phyloP scores from a whole-genome alignment of 768 basidiomycete species.

The Stropharia rugosoannulata region DNA sequence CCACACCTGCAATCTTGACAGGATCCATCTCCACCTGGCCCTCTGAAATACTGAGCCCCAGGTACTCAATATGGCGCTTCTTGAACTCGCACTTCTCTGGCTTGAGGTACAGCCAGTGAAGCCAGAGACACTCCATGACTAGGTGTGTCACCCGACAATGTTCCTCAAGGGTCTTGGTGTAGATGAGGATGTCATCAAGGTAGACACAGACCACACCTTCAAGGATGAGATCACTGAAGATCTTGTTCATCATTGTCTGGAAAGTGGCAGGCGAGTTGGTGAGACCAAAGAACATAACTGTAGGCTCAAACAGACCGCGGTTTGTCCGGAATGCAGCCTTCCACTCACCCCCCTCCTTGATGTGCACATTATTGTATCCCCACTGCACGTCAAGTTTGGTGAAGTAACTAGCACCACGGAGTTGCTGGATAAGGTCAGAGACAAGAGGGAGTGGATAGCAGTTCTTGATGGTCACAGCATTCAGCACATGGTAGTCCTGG shows the following conservation, averaged over 20 bases:
- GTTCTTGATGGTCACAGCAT: constrained; percentile 26
- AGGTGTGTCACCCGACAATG: constrained; percentile 3
- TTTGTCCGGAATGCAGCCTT: constrained; percentile 40
- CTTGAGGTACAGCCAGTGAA: constrained; percentile 32
- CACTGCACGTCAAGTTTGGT: too few relatives aligned
- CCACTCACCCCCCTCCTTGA: constrained; percentile 28
- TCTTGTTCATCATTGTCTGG: too few relatives aligned
- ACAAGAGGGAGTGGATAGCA: constrained; percentile 29
- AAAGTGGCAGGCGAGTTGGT: constrained; percentile 18
- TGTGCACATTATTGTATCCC: too few relatives aligned
- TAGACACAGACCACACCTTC: too few relatives aligned
- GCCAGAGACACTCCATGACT: constrained; percentile 17
- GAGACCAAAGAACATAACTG: constrained; percentile 35
- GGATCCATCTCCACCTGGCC: constrained; percentile 7
- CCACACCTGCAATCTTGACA: too few relatives aligned
- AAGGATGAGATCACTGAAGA: too few relatives aligned
- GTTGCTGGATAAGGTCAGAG: constrained; percentile 5
- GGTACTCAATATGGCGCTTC: constrained; percentile 24
- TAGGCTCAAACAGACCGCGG: constrained; percentile 31
- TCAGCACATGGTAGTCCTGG: constrained; percentile 27
- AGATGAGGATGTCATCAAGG: constrained; percentile 17
- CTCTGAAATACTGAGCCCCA: constrained; percentile 25
- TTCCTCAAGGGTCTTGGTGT: constrained; percentile 16
- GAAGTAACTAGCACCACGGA: too few relatives aligned
- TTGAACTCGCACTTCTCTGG: constrained; percentile 37